phyloP scores from a whole-genome alignment of 2,329 filamentous ascomycete genomes.

The Colletotrichum caudatum region DNA sequence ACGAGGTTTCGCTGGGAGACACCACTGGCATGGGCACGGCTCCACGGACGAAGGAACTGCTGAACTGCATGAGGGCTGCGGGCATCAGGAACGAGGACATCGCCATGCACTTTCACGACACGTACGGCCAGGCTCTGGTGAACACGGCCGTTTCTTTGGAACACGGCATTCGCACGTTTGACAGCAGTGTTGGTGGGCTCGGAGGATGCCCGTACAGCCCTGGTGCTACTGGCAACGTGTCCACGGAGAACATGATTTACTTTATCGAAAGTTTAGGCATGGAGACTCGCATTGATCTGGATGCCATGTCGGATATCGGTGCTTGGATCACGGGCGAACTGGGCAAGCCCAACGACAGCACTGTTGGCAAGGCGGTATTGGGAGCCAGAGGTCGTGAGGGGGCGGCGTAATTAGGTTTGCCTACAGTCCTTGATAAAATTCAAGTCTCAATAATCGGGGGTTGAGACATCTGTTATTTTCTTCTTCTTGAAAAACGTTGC shows the following conservation, averaged over 20 bases:
- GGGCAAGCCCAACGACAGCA: slow-evolving; percentile 72
- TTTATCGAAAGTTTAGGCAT: slow-evolving; percentile 80
- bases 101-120: slow-evolving; percentile 90
- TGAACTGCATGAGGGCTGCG: slow-evolving; percentile 73
- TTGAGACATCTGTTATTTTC: neutral
- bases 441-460: neutral
- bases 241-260: slow-evolving; percentile 87
- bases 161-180: slow-evolving; percentile 82
- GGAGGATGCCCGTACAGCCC: slow-evolving; percentile 89
- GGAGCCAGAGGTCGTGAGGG: slow-evolving; percentile 56
- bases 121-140: slow-evolving; percentile 86
- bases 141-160: slow-evolving; percentile 83
- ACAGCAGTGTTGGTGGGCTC: slow-evolving; percentile 82
- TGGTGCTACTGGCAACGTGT: slow-evolving; percentile 87
- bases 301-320: slow-evolving; percentile 75
- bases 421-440: neutral
- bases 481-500: neutral
- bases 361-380: slow-evolving; percentile 74
- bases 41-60: slow-evolving; percentile 73
- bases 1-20: slow-evolving; percentile 91
- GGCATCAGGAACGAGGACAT: slow-evolving; percentile 77
- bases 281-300: slow-evolving; percentile 78
- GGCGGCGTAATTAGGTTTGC: slow-evolving; percentile 12
- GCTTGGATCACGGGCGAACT: slow-evolving; percentile 77
- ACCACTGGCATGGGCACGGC: slow-evolving; percentile 92